Base-by-base conservation (phyloP, 176 grass and related monocot species). In the Tillandsia leiboldiana region DNA sequence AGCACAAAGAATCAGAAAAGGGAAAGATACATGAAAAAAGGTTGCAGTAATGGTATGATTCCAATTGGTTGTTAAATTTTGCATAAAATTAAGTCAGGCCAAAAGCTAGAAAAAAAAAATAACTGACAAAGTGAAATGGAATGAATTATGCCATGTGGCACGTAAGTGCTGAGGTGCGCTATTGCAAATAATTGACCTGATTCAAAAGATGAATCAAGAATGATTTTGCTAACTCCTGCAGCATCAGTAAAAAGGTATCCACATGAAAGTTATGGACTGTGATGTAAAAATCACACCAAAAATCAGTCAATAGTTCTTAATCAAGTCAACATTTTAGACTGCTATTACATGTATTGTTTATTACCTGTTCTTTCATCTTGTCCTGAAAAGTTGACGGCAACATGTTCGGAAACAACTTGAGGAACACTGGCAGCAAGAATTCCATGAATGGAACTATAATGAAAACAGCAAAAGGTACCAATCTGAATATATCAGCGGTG, bases 391-490 rank as follows among this genome's bases (percentile, higher is more conserved):
- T 97, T n/a, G 89, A 97, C 15, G 89, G 93, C 50, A 97, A 75
- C 93, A 97, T 97, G 78, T 90, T 92, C 69, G 93, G 93, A 50
- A 97, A 97, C 59, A 97, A 18, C 70, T 85, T 92, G 53, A 97
- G 81, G 83, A 97, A 92, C 15, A 97, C 89, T 63, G 93, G 93
- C 52, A 97, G 67, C 51, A 97, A 87, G 15, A 97, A 50, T 70
- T 97, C 93, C 93, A 97, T 97, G 70, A 97, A 97, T 5, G 93
- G 93, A 66, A 92, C 80, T 51, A 92, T 83, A 59, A 97, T 87
- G 72, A 97, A 97, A 42, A 97, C 86, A 5, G 93, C 93, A 29
- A 97, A 77, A 54, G 93, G 93, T 67, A 97, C 93, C 72, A 97
- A 79, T 68, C 83, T 89, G 67, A 97, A 87, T 51, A 97, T 85